Base-by-base conservation (phyloP, 1,284 basidiomycete species). In the Puccinia hordei region DNA sequence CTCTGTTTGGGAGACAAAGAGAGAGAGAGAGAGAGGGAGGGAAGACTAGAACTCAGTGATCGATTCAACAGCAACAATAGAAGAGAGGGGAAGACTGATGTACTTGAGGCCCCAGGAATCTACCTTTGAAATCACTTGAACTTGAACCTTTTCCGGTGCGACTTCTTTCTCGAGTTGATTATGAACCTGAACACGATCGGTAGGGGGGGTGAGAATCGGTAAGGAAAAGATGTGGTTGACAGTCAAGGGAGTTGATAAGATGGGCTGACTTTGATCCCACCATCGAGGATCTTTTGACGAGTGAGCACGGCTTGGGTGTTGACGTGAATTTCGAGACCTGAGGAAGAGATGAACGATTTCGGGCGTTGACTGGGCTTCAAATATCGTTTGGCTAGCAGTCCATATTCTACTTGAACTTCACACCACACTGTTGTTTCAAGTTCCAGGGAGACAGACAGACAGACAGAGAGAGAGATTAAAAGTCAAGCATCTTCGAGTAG, bases 371-470 rank as follows among this genome's bases (percentile, higher is more conserved):
- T 38, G 0, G 78, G 78, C 51, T 33, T 59, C 17, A 80, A 49
- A 38, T 80, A 65, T 22, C 78, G 30, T 44, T 73, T 80, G 19
- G 59, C 69, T 17, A 80, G 61, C 30, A 80, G 53, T 15, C 78
- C 78, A 51, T 80, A 80, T 44, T 80, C 78, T n/a, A 73, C 71
- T 38, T 80, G 78, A 15, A 72, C 46, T 46, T 80, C 59, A 68
- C 78, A 80, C 78, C 78, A 80, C 22, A 71, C 78, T 80, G 5
- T 22, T n/a, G n/a, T n/a, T n/a, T n/a, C n/a, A n/a, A n/a, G n/a
- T n/a, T n/a, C n/a, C n/a, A n/a, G n/a, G n/a, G n/a, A n/a, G n/a
- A n/a, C n/a, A 24, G 30, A 49, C 4, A 35, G 15, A 35, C 33
- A 35, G 51, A 57, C 8, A 2, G 22, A 30, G 51, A 8, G 38